Evolutionary conservation across 148 eudicot genomes (phyloP), one percentile per base, ranked within the genome.

Genomic region (Rheum nobile): DNA sequence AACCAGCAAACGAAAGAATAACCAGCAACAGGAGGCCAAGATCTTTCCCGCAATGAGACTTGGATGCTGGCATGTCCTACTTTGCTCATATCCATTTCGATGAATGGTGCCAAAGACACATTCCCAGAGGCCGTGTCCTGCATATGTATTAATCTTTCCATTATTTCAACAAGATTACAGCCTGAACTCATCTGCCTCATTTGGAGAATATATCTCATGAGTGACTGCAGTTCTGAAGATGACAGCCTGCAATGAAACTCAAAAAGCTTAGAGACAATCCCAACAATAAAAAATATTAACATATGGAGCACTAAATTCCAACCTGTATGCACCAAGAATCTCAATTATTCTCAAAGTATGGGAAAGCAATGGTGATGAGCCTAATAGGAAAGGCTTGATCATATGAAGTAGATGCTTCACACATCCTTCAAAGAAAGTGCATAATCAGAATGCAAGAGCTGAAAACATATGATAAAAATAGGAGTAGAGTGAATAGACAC

Each of bases 1-100:
- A 95, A 95, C 99, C 99, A 95, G 80, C 99, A 95, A 75, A 87
- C 91, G 77, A 95, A 95, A 70, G 99, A 92, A 86, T 95, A 95
- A 79, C 99, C 99, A 42, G 99, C 99, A 80, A 88, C 92, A 65
- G 99, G 99, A 80, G 99, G 99, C 99, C 99, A 95, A 63, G 97
- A 90, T 77, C 99, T 86, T 81, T 92, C 97, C 71, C 99, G 97
- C 46, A 95, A 77, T 54, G 99, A 86, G 55, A 92, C 99, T 80
- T 90, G 99, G 75, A 92, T 85, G 50, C 92, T 88, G 75, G 96
- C 99, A 90, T 92, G 93, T 39, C 99, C 99, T 29, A 83, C 75
- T 87, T 90, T 95, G 83, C 88, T 87, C 96, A 88, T 91, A 86
- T 92, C 91, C 96, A 95, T 90, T 78, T 92, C 90, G 24, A 92